These are phyloP conservation scores for Lipomyces sp. DNA, from an alignment of 805 yeast species.

Conservation along the genomic window DNA sequence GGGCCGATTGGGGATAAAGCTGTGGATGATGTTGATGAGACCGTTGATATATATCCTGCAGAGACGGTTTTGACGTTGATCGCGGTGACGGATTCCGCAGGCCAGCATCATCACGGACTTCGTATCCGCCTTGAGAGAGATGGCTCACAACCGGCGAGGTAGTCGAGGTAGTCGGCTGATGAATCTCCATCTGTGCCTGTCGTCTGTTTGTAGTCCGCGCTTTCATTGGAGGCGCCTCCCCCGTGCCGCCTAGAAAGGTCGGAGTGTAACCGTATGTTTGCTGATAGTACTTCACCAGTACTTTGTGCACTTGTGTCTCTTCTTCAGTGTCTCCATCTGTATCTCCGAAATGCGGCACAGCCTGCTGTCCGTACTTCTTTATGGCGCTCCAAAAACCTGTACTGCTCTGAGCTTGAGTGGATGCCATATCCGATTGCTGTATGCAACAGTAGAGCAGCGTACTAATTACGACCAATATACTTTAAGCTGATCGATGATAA, in stretches of 20 bases:
- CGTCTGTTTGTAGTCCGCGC: background rate
- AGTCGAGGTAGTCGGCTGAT: background rate
- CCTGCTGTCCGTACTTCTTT: constrained; percentile 25
- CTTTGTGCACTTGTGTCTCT: constrained; percentile 33
- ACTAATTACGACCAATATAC: background rate
- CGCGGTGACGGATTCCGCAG: constrained; percentile 7
- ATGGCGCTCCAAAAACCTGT: constrained; percentile 28
- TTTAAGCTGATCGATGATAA: background rate
- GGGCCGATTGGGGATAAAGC: background rate
- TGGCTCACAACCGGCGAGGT: background rate
- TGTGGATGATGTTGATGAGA: constrained; percentile 14
- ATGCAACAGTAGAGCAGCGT: background rate
- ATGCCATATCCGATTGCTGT: background rate
- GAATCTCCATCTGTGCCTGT: background rate
- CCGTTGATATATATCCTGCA: constrained; percentile 35
- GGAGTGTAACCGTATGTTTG: constrained; percentile 25
- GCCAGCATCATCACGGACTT: background rate
- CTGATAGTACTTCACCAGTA: constrained; percentile 28
- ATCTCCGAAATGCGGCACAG: constrained; percentile 20
- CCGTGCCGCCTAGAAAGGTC: constrained; percentile 31
- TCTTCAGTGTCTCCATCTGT: constrained; percentile 35
- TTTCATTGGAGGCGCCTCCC: background rate
- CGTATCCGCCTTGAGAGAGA: background rate
- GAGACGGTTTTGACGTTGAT: constrained; percentile 23
- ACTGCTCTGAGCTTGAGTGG: background rate